Percentiles rank a stretch among this genome's conserved stretches.
Evolutionary conservation across 441 rosid genomes (phyloP).

Genomic region (Isatis lusitanica): DNA sequence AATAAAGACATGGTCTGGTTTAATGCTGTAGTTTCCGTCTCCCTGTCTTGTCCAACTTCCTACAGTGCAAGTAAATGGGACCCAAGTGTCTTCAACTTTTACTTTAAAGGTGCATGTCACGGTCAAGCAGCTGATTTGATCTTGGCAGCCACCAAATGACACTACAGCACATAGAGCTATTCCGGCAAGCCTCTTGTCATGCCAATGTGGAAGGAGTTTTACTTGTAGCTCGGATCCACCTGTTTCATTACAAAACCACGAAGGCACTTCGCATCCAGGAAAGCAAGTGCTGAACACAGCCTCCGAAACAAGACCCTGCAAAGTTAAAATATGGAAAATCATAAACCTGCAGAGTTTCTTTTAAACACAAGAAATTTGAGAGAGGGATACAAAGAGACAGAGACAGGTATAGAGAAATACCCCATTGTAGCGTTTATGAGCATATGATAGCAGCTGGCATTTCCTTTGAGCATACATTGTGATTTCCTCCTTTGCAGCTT

Average conservation of each 20-base stretch:
- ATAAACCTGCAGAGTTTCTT: not conserved
- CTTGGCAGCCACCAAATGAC: not conserved
- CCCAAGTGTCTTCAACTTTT: not conserved
- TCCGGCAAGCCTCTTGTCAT: not conserved
- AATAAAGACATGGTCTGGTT: not conserved
- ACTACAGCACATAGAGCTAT: conserved; percentile 11
- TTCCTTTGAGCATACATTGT: conserved; percentile 5
- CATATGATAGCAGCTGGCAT: conserved; percentile 15
- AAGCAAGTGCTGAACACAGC: conserved; percentile 18
- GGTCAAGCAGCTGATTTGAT: not conserved
- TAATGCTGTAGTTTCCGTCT: not conserved
- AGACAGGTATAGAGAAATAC: not conserved
- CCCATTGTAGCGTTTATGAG: conserved; percentile 14
- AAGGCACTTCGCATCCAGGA: conserved; percentile 21
- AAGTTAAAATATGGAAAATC: not conserved
- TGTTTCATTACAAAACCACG: conserved; percentile 21
- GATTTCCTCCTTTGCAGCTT: conserved; percentile 27
- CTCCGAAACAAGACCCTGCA: conserved; percentile 25
- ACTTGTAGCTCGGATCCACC: no score
- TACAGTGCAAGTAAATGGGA: not conserved
- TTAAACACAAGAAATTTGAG: not conserved
- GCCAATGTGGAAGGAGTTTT: not conserved
- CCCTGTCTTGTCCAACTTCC: not conserved
- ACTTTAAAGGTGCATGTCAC: conserved; percentile 21
- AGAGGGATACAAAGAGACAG: not conserved